These are phyloP conservation scores for Cinnamomum micranthum DNA, from an alignment of 164 flowering plant genomes.

Conservation along the genomic window DNA sequence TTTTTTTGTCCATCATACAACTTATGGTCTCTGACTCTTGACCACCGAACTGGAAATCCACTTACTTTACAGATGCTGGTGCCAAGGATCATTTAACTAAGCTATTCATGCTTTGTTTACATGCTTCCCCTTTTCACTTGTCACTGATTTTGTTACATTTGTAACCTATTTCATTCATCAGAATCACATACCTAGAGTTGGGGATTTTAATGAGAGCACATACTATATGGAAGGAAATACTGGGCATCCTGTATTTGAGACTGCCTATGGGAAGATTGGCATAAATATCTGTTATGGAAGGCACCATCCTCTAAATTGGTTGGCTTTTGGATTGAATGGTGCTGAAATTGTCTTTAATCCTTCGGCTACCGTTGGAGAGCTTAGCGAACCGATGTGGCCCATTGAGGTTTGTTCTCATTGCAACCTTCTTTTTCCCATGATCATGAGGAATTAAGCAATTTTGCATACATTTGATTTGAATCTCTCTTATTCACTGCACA, in stretches of 20 bases:
- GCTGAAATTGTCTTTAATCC: constrained; percentile 99
- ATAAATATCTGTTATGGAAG: constrained; percentile 95
- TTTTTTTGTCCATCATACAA: too few relatives aligned
- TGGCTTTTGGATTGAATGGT: constrained; percentile 98
- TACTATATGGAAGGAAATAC: constrained; percentile 99
- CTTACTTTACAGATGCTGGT: background rate
- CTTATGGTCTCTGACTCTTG: background rate
- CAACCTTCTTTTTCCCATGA: background rate
- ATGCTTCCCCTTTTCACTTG: background rate
- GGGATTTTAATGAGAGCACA: constrained; percentile 98
- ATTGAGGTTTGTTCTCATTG: constrained; percentile 60
- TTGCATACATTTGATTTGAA: background rate
- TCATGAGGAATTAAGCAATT: background rate
- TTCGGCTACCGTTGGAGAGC: constrained; percentile 98
- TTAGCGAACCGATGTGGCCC: constrained; percentile 99
- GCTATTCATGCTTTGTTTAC: background rate
- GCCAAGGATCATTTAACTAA: background rate
- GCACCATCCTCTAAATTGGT: constrained; percentile 97
- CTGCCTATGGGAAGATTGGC: constrained; percentile 90
- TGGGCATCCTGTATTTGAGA: constrained; percentile 96
- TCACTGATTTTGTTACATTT: constrained; percentile 3
- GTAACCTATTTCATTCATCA: constrained; percentile 23
- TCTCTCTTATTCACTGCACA: background rate
- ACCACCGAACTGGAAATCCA: background rate
- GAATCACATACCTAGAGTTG: constrained; percentile 98